A percentile compares a stretch with the other conserved stretches of the same genome.
Conservation (phyloP, 257 asterid genomes). For the Solanum habrochaites region DNA sequence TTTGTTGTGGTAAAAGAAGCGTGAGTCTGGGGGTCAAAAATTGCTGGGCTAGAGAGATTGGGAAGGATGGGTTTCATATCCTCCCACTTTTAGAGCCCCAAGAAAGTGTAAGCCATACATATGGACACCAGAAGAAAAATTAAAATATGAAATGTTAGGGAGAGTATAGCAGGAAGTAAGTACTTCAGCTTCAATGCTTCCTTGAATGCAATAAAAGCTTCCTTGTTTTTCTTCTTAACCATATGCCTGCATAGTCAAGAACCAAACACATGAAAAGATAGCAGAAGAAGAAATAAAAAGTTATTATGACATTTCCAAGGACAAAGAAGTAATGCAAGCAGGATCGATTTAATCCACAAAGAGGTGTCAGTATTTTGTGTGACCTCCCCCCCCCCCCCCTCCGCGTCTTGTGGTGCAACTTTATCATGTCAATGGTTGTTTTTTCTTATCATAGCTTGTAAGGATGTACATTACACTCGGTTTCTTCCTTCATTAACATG, state of each 20-base stretch:
- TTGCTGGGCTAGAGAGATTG: neutral
- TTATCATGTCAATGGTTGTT: neutral
- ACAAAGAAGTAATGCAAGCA: neutral
- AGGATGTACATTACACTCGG: neutral
- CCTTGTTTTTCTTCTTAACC: conserved; percentile 72
- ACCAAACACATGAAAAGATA: neutral
- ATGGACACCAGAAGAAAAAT: neutral
- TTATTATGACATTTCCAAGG: neutral
- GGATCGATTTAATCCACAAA: neutral
- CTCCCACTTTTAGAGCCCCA: neutral
- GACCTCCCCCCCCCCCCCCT: neutral
- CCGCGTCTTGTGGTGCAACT: neutral
- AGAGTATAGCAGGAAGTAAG: neutral
- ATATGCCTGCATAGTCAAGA: conserved; percentile 30
- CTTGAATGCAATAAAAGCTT: conserved; percentile 85
- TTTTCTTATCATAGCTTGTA: neutral
- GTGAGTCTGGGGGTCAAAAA: neutral
- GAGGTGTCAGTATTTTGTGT: neutral
- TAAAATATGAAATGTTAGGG: neutral
- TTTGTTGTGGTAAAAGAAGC: neutral
- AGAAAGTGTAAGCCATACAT: neutral
- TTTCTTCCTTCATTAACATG: neutral
- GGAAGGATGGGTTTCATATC: neutral
- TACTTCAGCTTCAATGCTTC: conserved; percentile 81
- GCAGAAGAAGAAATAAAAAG: neutral